Evolutionary conservation across 306 rosid genomes (phyloP).

Genomic region (Prosopis cineraria): DNA sequence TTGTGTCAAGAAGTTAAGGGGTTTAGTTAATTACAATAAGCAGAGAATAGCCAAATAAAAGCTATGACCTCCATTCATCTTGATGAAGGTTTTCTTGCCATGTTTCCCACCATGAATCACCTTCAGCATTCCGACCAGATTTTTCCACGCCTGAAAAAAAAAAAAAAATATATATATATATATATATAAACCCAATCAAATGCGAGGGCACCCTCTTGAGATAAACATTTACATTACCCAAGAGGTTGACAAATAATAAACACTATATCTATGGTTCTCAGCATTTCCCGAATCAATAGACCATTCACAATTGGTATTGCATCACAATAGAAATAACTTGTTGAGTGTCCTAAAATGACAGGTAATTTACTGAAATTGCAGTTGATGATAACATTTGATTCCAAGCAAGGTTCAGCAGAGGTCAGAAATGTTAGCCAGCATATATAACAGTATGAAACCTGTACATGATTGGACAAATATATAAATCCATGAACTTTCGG

Average conservation of each 20-base stretch:
- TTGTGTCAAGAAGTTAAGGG: constrained; percentile 20
- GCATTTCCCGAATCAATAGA: constrained; percentile 32
- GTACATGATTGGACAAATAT: neutral
- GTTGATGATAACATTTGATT: constrained; percentile 29
- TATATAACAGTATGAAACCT: neutral
- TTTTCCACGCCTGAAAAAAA: constrained; percentile 78
- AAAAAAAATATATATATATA: no score
- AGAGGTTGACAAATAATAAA: constrained; percentile 19
- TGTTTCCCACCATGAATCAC: constrained; percentile 99
- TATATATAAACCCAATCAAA: constrained; percentile 27
- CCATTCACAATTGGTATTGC: neutral
- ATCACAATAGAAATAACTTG: neutral
- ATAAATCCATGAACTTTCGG: neutral
- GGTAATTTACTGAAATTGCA: neutral
- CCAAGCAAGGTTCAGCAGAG: constrained; percentile 19
- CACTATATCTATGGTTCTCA: constrained; percentile 7
- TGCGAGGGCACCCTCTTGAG: neutral
- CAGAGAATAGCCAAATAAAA: constrained; percentile 12
- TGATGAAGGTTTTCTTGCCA: constrained; percentile 99
- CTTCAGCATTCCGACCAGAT: constrained; percentile 88
- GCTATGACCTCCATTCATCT: constrained; percentile 94
- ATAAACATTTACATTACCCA: constrained; percentile 13
- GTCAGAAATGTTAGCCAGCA: constrained; percentile 5
- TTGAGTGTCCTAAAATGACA: neutral
- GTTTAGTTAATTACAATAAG: constrained; percentile 17